Percentiles rank a stretch among this genome's conserved stretches.
Conservation (phyloP, 208 protist species). For the Blechomonas ayalai region DNA sequence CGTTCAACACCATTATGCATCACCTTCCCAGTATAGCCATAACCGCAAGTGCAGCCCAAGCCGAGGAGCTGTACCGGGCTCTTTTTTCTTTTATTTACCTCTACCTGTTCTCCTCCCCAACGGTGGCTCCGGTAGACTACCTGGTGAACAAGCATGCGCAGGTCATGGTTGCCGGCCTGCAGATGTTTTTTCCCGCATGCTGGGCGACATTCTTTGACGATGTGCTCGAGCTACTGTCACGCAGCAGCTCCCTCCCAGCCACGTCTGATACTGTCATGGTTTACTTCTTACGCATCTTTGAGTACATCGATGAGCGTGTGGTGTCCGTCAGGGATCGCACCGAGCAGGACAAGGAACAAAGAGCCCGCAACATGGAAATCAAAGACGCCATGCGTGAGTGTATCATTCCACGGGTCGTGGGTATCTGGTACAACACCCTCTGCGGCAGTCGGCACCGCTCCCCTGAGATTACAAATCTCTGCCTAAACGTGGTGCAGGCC, state of each 20-base stretch:
- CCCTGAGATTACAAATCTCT: conserved; percentile 45
- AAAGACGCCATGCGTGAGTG: conserved; percentile 74
- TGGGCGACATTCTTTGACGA: conserved; percentile 64
- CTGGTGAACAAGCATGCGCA: conserved; percentile 83
- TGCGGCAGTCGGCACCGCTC: conserved; percentile 37
- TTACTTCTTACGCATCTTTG: conserved; percentile 76
- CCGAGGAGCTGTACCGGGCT: conserved; percentile 48
- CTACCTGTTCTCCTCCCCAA: conserved; percentile 32
- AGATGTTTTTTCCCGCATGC: conserved; percentile 54
- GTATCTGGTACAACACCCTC: conserved; percentile 52
- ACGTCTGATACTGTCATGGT: conserved; percentile 25
- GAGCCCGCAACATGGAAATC: conserved; percentile 57
- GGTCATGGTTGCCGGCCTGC: conserved; percentile 60
- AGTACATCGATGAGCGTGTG: conserved; percentile 79
- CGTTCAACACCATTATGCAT: conserved; percentile 72
- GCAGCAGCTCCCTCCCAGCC: conserved; percentile 12
- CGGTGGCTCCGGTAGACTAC: conserved; percentile 36
- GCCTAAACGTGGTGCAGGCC: conserved; percentile 48
- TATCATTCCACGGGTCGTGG: conserved; percentile 43
- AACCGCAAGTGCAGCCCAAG: conserved; percentile 24
- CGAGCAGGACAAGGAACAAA: conserved; percentile 39
- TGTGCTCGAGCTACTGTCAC: conserved; percentile 44
- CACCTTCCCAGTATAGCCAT: conserved; percentile 37
- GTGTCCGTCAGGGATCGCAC: conserved; percentile 47
- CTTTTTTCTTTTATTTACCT: conserved; percentile 68